Conservation (phyloP, 2,329 filamentous ascomycete species). For the Phialemonium atrogriseum region DNA sequence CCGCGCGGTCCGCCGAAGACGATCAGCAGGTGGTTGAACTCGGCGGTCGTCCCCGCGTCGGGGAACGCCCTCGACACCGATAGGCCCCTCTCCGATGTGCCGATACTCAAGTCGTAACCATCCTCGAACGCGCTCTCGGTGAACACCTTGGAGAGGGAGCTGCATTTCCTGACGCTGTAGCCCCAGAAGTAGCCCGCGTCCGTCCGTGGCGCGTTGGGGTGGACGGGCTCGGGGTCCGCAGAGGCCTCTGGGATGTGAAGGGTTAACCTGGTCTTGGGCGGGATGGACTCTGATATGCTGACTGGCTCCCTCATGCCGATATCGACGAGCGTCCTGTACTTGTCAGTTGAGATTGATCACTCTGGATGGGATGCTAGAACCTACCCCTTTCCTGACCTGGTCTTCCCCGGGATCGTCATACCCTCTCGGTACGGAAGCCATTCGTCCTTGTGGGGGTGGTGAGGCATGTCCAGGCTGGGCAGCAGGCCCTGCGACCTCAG, state of each 20-base stretch:
- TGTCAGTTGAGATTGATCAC: constrained; percentile 5
- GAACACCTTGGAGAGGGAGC: constrained; percentile 63
- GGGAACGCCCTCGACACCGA: constrained; percentile 39
- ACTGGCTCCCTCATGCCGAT: constrained; percentile 48
- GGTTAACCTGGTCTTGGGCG: constrained; percentile 65
- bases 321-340: constrained; percentile 46
- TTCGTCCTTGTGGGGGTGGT: constrained; percentile 68
- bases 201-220: constrained; percentile 60
- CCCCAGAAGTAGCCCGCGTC: constrained; percentile 84
- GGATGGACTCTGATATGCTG: constrained; percentile 52
- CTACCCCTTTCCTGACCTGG: constrained; percentile 29
- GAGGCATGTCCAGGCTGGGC: constrained; percentile 75
- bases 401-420: constrained; percentile 46
- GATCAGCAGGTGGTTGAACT: constrained; percentile 65
- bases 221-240: constrained; percentile 49
- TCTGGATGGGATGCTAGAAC: neutral
- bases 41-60: constrained; percentile 25
- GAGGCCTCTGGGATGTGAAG: constrained; percentile 50
- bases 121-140: constrained; percentile 67
- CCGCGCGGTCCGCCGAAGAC: constrained; percentile 77
- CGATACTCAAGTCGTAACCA: constrained; percentile 77
- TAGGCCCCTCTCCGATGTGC: constrained; percentile 70
- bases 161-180: constrained; percentile 59
- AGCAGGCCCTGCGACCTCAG: constrained; percentile 64
- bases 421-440: constrained; percentile 77